Percentiles rank a stretch among this genome's conserved stretches.
These are phyloP conservation scores for Pichia paraexigua DNA, from an alignment of 805 yeast species.

Conservation along the genomic window DNA sequence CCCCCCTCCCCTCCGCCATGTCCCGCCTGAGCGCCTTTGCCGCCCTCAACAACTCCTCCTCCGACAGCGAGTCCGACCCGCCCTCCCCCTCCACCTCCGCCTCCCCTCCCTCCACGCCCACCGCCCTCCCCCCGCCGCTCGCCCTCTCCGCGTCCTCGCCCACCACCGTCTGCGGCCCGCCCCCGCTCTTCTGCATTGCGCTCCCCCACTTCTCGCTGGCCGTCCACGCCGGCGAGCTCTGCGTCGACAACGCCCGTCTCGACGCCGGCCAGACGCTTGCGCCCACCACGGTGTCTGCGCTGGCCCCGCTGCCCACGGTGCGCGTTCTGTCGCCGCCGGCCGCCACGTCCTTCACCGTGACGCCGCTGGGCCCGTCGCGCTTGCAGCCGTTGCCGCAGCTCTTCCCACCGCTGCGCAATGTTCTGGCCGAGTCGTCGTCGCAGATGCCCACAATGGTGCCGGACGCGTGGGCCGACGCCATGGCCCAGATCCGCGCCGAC, in stretches of 20 bases:
- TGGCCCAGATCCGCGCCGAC: background rate
- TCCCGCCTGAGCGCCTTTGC: constrained; percentile 27
- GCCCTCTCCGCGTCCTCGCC: background rate
- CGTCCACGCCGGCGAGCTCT: background rate
- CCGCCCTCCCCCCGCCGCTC: background rate
- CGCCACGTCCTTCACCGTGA: background rate
- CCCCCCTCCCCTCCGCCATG: background rate
- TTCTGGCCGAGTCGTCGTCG: background rate
- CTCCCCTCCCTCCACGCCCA: background rate
- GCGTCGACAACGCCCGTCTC: background rate
- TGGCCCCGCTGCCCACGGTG: background rate
- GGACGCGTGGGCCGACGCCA: background rate
- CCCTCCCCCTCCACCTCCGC: background rate
- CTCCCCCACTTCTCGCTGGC: background rate
- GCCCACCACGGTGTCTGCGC: background rate
- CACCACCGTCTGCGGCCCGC: background rate
- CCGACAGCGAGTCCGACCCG: background rate
- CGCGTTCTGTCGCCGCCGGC: background rate
- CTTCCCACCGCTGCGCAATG: background rate
- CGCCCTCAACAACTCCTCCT: constrained; percentile 19
- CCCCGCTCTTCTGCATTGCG: background rate
- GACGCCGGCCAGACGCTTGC: background rate
- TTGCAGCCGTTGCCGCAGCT: background rate
- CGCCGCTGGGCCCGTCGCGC: background rate
- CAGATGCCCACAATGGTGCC: background rate